Base-by-base conservation (phyloP, 164 flowering plant genomes). In the Stephania japonica region DNA sequence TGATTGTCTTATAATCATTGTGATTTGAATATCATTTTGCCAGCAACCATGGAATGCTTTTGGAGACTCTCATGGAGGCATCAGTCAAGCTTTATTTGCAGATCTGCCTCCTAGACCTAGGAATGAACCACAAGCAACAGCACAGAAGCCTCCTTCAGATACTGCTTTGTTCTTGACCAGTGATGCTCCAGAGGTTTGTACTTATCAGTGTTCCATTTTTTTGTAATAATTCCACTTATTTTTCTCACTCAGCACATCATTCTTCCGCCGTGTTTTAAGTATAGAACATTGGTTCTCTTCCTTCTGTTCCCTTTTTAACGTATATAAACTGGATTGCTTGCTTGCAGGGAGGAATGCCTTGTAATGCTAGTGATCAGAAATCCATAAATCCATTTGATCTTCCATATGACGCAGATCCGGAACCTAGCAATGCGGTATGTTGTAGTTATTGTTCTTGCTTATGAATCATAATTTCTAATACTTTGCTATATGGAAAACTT, bases 381-480 rank as follows among this genome's bases (percentile, higher is more conserved):
- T 85, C 94, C 69, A 76, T 78, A 50, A 94, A 94, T 74, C 98
- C 98, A 73, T 94, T 94, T 83, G 98, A 94, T 83, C 74, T 89
- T 72, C 87, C 89, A 6, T 82, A 74, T 83, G 94, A 89, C 79
- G 72, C 86, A 68, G 87, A 83, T 41, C 13, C 79, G 67, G 96
- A 85, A 72, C 72, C 83, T 9, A 77, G 71, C 71, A 82, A 78
- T 78, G 75, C 71, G 96, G 98, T 94, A 89, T 59, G 67, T 32
- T 7, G 43, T 59, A 21, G n/a, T 12, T 27, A 25, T 19, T 70
- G 21, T 12, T 26, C 21, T 43, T 68, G 50, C 12, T 42, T 5
- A n/a, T n/a, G n/a, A n/a, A n/a, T n/a, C 1, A n/a, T 4, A 5
- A 41, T 44, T 13, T 44, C 14, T 44, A 44, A 44, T 44, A 6